Conservation (phyloP, 1,139 yeast genomes). For the Protomyces pachydermus region DNA sequence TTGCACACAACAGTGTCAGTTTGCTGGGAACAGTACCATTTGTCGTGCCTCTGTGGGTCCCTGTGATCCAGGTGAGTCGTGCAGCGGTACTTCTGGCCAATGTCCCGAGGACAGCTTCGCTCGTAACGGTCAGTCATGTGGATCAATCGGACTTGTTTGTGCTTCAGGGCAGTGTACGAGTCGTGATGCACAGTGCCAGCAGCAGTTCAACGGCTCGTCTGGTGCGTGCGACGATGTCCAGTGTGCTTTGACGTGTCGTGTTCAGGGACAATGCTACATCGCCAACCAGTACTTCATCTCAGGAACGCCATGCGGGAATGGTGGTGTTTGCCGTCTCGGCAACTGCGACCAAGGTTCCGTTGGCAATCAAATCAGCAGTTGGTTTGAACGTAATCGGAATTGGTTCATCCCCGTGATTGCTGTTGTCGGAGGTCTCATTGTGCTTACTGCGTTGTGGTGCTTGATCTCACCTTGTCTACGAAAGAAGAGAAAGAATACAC, state of each 20-base stretch:
- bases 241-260: conserved; percentile 39
- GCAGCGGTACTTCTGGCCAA: conserved; percentile 40
- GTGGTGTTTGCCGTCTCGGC: conserved; percentile 40
- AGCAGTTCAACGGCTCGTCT: conserved; percentile 17
- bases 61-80: conserved; percentile 41
- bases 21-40: conserved; percentile 36
- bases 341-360: conserved; percentile 37
- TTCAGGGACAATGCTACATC: conserved; percentile 37
- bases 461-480: conserved; percentile 1
- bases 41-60: conserved; percentile 41
- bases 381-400: conserved; percentile 35
- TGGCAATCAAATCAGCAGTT: conserved; percentile 20
- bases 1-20: conserved; percentile 39
- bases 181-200: conserved; percentile 38
- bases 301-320: conserved; percentile 41
- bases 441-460: conserved; percentile 26
- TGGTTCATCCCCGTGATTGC: conserved; percentile 35
- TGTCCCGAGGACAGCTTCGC: conserved; percentile 39
- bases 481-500: background rate
- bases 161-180: conserved; percentile 43
- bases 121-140: conserved; percentile 39
- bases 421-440: conserved; percentile 35
- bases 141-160: conserved; percentile 35
- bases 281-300: conserved; percentile 41
- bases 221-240: conserved; percentile 39